phyloP scores from a whole-genome alignment of 1,139 yeast genomes.

The Taphrina confusa region DNA sequence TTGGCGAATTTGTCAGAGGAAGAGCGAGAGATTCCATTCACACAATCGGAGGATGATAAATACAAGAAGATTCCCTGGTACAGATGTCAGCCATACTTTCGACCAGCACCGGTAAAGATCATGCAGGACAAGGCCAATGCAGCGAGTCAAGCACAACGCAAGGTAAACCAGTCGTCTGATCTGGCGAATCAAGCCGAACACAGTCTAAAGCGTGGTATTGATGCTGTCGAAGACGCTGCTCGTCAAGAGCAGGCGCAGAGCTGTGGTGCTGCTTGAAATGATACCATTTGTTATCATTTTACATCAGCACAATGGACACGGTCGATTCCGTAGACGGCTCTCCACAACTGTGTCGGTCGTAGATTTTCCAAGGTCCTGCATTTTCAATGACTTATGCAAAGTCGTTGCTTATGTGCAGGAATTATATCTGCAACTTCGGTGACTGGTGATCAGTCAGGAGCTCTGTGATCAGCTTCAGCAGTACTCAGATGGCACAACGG shows the following conservation, averaged over 20 bases:
- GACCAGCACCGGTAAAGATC: constrained; percentile 56
- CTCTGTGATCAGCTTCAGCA: too few species aligned
- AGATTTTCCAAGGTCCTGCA: too few species aligned
- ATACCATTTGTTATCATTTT: too few species aligned
- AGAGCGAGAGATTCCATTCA: constrained; percentile 49
- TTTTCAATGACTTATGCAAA: too few species aligned
- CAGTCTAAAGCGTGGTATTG: constrained; percentile 21
- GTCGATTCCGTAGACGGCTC: too few species aligned
- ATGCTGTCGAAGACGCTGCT: constrained; percentile 10
- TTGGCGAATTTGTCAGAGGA: constrained; percentile 42
- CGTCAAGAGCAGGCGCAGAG: constrained; percentile 6
- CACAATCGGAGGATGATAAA: constrained; percentile 38
- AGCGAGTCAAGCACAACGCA: neutral
- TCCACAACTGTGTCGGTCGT: too few species aligned
- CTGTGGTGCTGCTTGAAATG: too few species aligned
- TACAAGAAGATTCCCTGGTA: constrained; percentile 89
- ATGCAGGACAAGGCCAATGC: constrained; percentile 3
- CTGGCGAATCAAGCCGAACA: constrained; percentile 5
- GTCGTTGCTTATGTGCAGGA: too few species aligned
- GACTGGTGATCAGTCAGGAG: too few species aligned
- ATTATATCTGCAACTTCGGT: too few species aligned
- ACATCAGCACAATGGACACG: too few species aligned
- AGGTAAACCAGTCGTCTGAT: neutral
- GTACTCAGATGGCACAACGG: too few species aligned
- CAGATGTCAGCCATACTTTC: constrained; percentile 94